Percentiles rank a stretch among this genome's conserved stretches.
Conservation (phyloP, 2,329 filamentous ascomycete genomes). For the Geosmithia morbida region DNA sequence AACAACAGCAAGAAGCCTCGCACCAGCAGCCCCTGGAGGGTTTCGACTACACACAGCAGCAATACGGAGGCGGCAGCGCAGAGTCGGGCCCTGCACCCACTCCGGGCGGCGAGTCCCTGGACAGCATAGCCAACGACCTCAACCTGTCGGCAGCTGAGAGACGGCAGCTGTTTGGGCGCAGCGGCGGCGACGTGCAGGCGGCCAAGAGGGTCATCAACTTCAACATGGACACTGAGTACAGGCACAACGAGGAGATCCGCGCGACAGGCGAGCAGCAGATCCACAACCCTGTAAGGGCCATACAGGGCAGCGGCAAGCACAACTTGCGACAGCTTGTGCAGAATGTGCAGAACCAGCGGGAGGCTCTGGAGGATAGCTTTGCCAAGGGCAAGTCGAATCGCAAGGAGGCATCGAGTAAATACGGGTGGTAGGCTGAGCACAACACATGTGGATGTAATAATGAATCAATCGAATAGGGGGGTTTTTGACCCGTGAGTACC, state of each 20-base stretch:
- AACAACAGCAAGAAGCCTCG: constrained; percentile 3
- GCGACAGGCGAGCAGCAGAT: constrained; percentile 54
- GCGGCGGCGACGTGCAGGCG: constrained; percentile 20
- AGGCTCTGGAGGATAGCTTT: constrained; percentile 86
- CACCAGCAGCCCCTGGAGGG: constrained; percentile 4
- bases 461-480: no score
- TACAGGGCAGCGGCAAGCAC: constrained; percentile 65
- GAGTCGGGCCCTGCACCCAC: background rate
- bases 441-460: no score
- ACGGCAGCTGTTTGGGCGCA: constrained; percentile 74
- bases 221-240: constrained; percentile 80
- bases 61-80: constrained; percentile 10
- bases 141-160: constrained; percentile 64
- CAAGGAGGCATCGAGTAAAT: constrained; percentile 66
- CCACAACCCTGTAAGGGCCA: constrained; percentile 75
- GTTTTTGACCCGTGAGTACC: no score
- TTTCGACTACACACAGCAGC: constrained; percentile 9
- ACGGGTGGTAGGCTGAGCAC: constrained; percentile 50
- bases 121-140: constrained; percentile 36
- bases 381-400: constrained; percentile 66
- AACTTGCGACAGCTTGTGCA: constrained; percentile 77
- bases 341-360: constrained; percentile 66
- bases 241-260: constrained; percentile 65
- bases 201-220: constrained; percentile 63
- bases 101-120: constrained; percentile 1